Evolutionary conservation across 257 asterid species (phyloP).

Genomic region (Fraxinus pennsylvanica): DNA sequence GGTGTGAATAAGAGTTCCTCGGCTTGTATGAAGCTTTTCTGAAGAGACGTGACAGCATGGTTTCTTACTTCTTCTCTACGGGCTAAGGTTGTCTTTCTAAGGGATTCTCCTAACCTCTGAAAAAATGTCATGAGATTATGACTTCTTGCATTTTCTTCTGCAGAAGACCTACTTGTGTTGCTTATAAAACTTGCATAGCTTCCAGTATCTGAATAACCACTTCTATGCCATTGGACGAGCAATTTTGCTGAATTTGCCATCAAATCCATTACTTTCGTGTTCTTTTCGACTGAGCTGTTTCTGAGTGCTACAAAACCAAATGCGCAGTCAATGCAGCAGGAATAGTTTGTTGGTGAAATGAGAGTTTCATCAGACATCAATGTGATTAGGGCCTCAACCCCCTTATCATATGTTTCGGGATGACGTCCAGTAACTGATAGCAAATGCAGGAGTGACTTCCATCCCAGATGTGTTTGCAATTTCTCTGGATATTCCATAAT

Average conservation of each 20-base stretch:
- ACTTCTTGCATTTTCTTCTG: slow-evolving; percentile 57
- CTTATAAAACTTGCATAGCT: slow-evolving; percentile 41
- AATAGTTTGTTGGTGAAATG: slow-evolving; percentile 61
- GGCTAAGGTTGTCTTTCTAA: slow-evolving; percentile 84
- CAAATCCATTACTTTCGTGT: slow-evolving; percentile 67
- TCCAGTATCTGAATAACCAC: slow-evolving; percentile 77
- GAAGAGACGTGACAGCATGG: slow-evolving; percentile 72
- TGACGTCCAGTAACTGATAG: slow-evolving; percentile 87
- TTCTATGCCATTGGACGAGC: slow-evolving; percentile 75
- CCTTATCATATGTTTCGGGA: slow-evolving; percentile 79
- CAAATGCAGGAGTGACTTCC: slow-evolving; percentile 79
- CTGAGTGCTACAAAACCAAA: slow-evolving; percentile 80
- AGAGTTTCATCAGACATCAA: slow-evolving; percentile 57
- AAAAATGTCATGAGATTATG: slow-evolving; percentile 58
- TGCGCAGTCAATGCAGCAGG: slow-evolving; percentile 78
- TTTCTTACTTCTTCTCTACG: slow-evolving; percentile 87
- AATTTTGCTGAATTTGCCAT: slow-evolving; percentile 64
- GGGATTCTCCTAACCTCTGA: slow-evolving; percentile 72
- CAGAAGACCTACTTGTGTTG: slow-evolving; percentile 42
- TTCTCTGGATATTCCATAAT: slow-evolving; percentile 62
- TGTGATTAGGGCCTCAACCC: slow-evolving; percentile 58
- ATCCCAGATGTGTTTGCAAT: slow-evolving; percentile 64
- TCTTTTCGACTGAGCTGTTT: slow-evolving; percentile 75
- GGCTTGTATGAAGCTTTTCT: slow-evolving; percentile 62
- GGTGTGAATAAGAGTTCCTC: slow-evolving; percentile 79